phyloP scores from a whole-genome alignment of 2,329 filamentous ascomycete species.

The Alternaria panax region DNA sequence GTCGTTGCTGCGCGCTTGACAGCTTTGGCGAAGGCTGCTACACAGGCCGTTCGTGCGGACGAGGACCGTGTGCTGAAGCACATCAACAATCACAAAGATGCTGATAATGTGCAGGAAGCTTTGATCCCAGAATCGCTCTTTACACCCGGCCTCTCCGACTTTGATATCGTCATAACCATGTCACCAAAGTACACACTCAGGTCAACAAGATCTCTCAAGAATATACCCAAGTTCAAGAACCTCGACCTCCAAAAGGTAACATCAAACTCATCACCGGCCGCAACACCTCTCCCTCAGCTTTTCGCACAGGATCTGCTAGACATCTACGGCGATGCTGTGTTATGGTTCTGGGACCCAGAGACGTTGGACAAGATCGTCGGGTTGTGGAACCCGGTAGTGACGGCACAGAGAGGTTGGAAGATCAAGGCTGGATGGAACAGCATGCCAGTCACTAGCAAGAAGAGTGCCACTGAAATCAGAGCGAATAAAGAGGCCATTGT shows the following conservation, averaged over 20 bases:
- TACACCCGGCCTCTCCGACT: slow-evolving; percentile 74
- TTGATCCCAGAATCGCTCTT: slow-evolving; percentile 69
- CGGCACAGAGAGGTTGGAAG: slow-evolving; percentile 67
- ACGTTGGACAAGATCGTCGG: slow-evolving; percentile 67
- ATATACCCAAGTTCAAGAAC: slow-evolving; percentile 76
- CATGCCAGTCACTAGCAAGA: slow-evolving; percentile 55
- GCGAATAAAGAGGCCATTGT: slow-evolving; percentile 74
- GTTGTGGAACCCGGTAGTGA: slow-evolving; percentile 68
- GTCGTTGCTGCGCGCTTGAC: slow-evolving; percentile 87
- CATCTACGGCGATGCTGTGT: slow-evolving; percentile 71
- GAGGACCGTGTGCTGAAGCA: slow-evolving; percentile 57
- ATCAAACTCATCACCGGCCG: slow-evolving; percentile 44
- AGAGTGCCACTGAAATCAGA: slow-evolving; percentile 57
- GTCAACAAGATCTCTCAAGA: slow-evolving; percentile 37
- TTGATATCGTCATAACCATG: slow-evolving; percentile 84
- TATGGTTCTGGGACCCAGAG: slow-evolving; percentile 78
- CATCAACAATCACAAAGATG: slow-evolving; percentile 18
- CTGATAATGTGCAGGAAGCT: neutral
- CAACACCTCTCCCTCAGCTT: slow-evolving; percentile 66
- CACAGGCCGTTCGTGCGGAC: slow-evolving; percentile 57
- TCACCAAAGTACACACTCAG: slow-evolving; percentile 60
- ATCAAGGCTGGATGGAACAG: slow-evolving; percentile 74
- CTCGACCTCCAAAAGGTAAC: slow-evolving; percentile 63
- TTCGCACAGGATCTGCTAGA: slow-evolving; percentile 73
- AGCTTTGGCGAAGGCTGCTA: slow-evolving; percentile 77